Base-by-base conservation (phyloP, 176 grass and related monocot genomes). In the Eremochloa ophiuroides region DNA sequence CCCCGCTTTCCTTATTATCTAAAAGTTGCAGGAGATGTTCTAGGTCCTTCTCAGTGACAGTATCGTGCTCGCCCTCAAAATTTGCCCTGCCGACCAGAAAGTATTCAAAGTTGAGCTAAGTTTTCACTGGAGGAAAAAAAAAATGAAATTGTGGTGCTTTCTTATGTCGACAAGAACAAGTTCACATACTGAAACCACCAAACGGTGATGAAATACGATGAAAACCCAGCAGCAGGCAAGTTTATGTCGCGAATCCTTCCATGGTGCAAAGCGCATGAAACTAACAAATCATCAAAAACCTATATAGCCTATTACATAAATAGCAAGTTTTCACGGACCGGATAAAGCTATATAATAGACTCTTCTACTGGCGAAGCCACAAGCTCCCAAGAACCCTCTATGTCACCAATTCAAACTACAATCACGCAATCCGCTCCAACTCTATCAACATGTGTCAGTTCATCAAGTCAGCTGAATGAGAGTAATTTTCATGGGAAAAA, bases 1-100 rank as follows among this genome's bases (percentile, higher is more conserved):
- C 91, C 62, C 96, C 88, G 48, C 86, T 85, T 74, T 86, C 83
- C 70, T 95, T 90, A 68, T 88, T 86, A 87, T 99, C 88, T 69
- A 99, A 81, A 89, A 99, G 88, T 34, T 95, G 85, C 73, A 93
- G 38, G 20, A 99, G 85, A 70, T 95, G 96, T 20, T 99, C 91
- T 53, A 95, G 71, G 81, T 99, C 96, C 66, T 88, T 93, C 46
- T 95, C 89, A 3, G 78, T 87, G 62, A 99, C 87, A 85, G 91
- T 71, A 47, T 91, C 73, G 75, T 82, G 74, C 26, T 93, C 87
- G 4, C 48, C 78, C 71, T 81, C 81, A 82, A 87, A 89, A 71
- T 14, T 84, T 83, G 84, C 59, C 74, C 80, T 89, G 62, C 15
- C 31, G 22, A 63, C 77, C 76, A 29, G 30, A 38, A 7, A 73